Conservation (phyloP, 2,329 filamentous ascomycete species). For the Cladorrhinum sp. region DNA sequence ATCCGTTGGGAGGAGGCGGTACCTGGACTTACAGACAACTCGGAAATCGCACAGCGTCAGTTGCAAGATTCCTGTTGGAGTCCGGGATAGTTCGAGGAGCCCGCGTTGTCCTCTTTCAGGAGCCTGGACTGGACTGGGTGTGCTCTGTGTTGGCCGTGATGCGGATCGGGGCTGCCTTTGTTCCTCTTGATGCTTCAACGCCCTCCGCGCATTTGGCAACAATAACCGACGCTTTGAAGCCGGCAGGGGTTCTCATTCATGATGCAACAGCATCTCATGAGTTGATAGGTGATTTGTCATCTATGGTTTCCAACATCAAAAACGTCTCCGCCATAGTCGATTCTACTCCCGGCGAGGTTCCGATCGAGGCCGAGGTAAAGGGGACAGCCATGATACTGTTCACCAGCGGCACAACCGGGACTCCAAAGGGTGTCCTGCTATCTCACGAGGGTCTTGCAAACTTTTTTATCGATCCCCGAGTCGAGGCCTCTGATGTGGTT, state of each 20-base stretch:
- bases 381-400: conserved; percentile 70
- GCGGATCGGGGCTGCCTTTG: neutral
- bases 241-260: neutral
- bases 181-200: neutral
- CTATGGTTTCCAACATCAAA: neutral
- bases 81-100: neutral
- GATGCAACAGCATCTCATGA: neutral
- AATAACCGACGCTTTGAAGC: neutral
- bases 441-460: conserved; percentile 17
- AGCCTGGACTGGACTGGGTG: neutral
- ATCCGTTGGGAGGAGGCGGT: neutral
- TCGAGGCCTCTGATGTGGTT: neutral
- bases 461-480: neutral
- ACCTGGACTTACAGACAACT: neutral
- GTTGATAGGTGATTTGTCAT: neutral
- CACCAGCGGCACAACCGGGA: conserved; percentile 77
- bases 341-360: neutral
- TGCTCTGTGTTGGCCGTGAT: neutral
- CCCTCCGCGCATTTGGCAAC: neutral
- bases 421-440: conserved; percentile 67
- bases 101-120: neutral
- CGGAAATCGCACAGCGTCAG: neutral
- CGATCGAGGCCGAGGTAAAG: neutral
- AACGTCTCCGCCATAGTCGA: neutral
- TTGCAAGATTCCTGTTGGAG: neutral